Base-by-base conservation (phyloP, 495 filamentous ascomycete species). In the Umbilicaria muhlenbergii region DNA sequence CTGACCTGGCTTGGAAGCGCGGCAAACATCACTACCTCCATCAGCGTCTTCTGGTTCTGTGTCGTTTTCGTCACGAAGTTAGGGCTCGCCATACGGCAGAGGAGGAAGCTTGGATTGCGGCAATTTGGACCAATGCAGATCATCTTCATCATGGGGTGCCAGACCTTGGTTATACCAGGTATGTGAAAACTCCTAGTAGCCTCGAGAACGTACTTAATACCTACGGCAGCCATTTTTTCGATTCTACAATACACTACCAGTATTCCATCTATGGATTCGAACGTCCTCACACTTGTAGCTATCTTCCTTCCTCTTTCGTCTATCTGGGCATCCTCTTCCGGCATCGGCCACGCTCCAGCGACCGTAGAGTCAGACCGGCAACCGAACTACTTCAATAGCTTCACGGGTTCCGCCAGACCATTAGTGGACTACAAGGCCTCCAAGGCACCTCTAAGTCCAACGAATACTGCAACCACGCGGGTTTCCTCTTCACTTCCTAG, bases 121-220 rank as follows among this genome's bases (percentile, higher is more conserved):
- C 68, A 74, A 16, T 80, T 80, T 52, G 75, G 76, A 2, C 73
- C 78, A 0, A 75, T 86, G 66, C 74, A 78, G 50, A 70, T 80
- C 42, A 73, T 86, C 46, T 81, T 81, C 53, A 69, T 82, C 46
- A 80, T 84, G 71, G 77, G 79, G 38, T 80, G 74, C 46, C 81
- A 84, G 59, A 84, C 81, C 15, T 71, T 94, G 69, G 53, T 87
- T 28, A 64, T 91, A 41, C 87, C 87, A 48, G 74, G 83, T 85
- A 70, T 50, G 77, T 61, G 13, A 34, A 17, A 15, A 38, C 2
- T 24, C 17, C 5, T 4, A n/a, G 32, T 37, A 12, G 16, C 39
- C 3, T 43, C 21, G 41, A 44, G 33, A 36, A 48, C 11, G 36
- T 11, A 32, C 35, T 48, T 57, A 44, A 55, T 33, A 41, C 10